phyloP scores from a whole-genome alignment of 192 early-diverging fungal species.

The Backusella australiensis region DNA sequence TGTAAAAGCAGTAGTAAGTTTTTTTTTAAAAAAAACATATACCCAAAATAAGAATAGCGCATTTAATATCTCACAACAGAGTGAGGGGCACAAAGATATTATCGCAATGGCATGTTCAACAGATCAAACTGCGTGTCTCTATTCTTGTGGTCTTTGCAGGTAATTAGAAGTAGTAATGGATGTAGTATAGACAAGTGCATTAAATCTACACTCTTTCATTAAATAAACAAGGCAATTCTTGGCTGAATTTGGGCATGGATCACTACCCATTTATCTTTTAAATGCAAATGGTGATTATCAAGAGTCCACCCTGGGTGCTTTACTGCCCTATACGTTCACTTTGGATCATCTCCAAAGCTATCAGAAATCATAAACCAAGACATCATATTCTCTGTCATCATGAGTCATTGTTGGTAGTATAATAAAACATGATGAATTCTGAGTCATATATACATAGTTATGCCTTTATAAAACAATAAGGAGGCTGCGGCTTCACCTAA shows the following conservation, averaged over 20 bases:
- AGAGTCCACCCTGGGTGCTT: slow-evolving; percentile 45
- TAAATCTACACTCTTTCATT: no score
- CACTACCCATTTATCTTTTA: slow-evolving; percentile 57
- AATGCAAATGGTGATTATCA: slow-evolving; percentile 52
- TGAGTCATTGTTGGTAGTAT: no score
- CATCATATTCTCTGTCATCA: no score
- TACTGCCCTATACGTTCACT: slow-evolving; percentile 71
- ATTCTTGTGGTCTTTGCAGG: slow-evolving; percentile 41
- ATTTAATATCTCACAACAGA: slow-evolving; percentile 33
- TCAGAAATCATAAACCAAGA: not conserved
- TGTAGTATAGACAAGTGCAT: no score
- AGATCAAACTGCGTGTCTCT: slow-evolving; percentile 52
- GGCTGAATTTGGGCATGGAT: slow-evolving; percentile 71
- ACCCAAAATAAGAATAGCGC: not conserved
- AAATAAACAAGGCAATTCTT: slow-evolving; percentile 62
- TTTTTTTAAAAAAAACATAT: not conserved
- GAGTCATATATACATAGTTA: not conserved
- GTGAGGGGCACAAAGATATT: slow-evolving; percentile 74
- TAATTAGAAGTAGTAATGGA: not conserved
- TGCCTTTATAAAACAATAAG: not conserved
- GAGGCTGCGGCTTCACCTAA: not conserved
- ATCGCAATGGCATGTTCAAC: slow-evolving; percentile 74
- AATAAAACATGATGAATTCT: not conserved
- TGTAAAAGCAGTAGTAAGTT: slow-evolving; percentile 79
- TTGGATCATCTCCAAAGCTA: slow-evolving; percentile 44